Conservation (phyloP, 2,329 filamentous ascomycete species). For the Didymella segeticola region DNA sequence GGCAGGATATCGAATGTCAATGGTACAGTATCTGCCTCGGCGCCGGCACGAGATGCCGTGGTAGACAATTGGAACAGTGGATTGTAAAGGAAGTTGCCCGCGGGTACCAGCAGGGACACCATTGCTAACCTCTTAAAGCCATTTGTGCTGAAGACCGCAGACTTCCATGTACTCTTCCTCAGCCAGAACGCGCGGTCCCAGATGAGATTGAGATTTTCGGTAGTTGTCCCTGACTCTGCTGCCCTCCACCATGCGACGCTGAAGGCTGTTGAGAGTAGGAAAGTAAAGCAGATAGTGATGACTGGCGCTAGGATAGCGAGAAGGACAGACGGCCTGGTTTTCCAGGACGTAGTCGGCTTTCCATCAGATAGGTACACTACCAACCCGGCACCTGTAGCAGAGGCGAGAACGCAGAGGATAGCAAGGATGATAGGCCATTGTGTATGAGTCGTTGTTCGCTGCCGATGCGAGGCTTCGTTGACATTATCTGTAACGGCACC, state of each 20-base stretch:
- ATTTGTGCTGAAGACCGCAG: background rate
- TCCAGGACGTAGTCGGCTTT: constrained; percentile 6
- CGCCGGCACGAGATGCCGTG: background rate
- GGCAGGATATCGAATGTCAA: constrained; percentile 5
- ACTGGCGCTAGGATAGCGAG: constrained; percentile 4
- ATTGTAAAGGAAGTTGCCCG: constrained; percentile 7
- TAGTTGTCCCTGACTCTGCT: constrained; percentile 2
- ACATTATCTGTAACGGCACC: background rate
- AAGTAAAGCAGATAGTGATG: background rate
- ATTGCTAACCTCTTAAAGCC: constrained; percentile 4
- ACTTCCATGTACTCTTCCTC: constrained; percentile 3
- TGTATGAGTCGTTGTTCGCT: background rate
- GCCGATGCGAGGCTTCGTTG: background rate
- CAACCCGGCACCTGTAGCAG: background rate
- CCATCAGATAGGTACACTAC: constrained; percentile 2
- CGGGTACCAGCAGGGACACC: background rate
- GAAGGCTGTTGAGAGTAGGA: constrained; percentile 2
- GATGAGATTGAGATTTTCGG: constrained; percentile 7
- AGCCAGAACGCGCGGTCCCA: constrained; percentile 8
- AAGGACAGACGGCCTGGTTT: constrained; percentile 1
- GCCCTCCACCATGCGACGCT: constrained; percentile 7
- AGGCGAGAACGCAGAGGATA: background rate
- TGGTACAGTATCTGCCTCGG: background rate
- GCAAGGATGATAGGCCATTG: constrained; percentile 4
- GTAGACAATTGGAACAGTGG: constrained; percentile 6